phyloP scores from a whole-genome alignment of 768 basidiomycete species.

The Russula olivacea region DNA sequence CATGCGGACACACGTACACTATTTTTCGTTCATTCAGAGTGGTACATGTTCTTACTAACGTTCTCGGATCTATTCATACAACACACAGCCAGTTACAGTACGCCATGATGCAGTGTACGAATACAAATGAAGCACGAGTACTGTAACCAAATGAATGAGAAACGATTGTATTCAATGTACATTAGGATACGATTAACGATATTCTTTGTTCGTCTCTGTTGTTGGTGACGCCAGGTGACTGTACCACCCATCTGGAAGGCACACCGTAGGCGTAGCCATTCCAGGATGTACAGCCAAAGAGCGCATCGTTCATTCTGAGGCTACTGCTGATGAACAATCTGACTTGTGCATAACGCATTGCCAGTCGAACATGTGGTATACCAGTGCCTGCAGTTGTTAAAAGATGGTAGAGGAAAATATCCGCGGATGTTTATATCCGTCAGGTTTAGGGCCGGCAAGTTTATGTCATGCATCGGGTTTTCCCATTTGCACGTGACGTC shows the following conservation, averaged over 20 bases:
- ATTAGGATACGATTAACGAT: background rate
- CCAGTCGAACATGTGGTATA: conserved; percentile 28
- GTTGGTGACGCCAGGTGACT: conserved; percentile 27
- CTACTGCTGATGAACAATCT: conserved; percentile 24
- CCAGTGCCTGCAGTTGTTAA: conserved; percentile 26
- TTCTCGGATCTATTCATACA: no score
- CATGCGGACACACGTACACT: no score
- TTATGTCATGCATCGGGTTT: no score
- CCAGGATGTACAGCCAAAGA: conserved; percentile 26
- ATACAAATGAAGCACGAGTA: background rate
- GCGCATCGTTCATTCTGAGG: conserved; percentile 25
- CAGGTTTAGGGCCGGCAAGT: background rate
- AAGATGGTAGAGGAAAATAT: conserved; percentile 12
- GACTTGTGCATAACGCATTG: conserved; percentile 13
- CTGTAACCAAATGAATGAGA: background rate
- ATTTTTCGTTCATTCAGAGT: no score
- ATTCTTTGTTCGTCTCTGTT: background rate
- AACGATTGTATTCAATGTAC: background rate
- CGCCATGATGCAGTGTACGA: no score
- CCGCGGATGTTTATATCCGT: background rate
- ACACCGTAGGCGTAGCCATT: background rate
- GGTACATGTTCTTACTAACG: no score
- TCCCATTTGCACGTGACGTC: background rate
- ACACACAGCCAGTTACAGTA: no score
- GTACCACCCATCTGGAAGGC: conserved; percentile 18